phyloP scores from a whole-genome alignment of 2,329 filamentous ascomycete genomes.

The Nothopassalora personata region DNA sequence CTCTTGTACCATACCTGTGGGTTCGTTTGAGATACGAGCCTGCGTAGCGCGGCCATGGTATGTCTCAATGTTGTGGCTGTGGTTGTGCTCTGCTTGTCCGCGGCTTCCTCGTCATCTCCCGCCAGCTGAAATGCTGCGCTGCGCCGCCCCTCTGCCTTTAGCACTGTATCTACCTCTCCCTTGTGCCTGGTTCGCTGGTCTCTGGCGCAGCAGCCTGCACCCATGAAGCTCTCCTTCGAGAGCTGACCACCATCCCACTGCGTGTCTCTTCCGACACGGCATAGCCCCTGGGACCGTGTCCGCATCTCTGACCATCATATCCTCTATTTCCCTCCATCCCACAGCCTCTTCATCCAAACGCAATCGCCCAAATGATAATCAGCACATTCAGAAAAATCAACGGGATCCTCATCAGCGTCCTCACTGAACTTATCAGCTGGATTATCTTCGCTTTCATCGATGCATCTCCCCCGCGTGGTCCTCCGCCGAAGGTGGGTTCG shows the following conservation, averaged over 20 bases:
- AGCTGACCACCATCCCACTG: too few species aligned
- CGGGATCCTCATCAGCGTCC: conserved; percentile 89
- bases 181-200: too few species aligned
- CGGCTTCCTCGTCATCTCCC: not conserved
- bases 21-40: not conserved
- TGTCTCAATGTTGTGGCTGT: not conserved
- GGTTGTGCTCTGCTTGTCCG: not conserved
- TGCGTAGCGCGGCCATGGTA: not conserved
- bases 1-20: not conserved
- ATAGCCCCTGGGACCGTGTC: too few species aligned
- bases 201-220: too few species aligned
- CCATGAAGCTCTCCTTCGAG: too few species aligned
- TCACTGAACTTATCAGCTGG: conserved; percentile 82
- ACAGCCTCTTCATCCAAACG: conserved; percentile 27
- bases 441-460: conserved; percentile 83
- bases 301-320: not conserved
- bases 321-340: not conserved
- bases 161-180: not conserved
- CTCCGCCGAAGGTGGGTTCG: conserved; percentile 76
- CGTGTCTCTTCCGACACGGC: too few species aligned
- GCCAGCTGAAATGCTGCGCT: not conserved
- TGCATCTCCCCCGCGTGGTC: conserved; percentile 60
- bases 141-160: not conserved
- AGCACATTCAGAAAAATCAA: conserved; percentile 77
- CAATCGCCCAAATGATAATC: conserved; percentile 61